A percentile compares a stretch with the other conserved stretches of the same genome.
phyloP scores from a whole-genome alignment of 108 stramenopile genomes.

The Stephanodiscus triporus region DNA sequence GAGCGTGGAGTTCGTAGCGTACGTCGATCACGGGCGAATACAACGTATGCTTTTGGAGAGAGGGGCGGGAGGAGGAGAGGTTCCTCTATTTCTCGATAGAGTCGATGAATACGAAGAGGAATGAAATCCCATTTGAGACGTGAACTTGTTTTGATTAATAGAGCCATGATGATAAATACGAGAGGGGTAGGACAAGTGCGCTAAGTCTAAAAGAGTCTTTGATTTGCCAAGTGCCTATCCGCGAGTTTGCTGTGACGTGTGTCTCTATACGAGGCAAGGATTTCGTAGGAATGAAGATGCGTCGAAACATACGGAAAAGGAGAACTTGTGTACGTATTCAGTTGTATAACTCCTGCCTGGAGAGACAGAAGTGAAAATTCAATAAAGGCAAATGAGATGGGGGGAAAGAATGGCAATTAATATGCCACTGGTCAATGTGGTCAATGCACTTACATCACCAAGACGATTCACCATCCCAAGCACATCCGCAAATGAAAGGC shows the following conservation, averaged over 20 bases:
- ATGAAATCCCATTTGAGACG: neutral
- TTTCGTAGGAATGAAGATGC: slow-evolving; percentile 57
- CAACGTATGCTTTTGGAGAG: slow-evolving; percentile 44
- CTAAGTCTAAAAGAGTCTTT: slow-evolving; percentile 26
- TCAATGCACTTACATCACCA: slow-evolving; percentile 49
- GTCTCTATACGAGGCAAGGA: slow-evolving; percentile 58
- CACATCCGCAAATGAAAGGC: slow-evolving; percentile 62
- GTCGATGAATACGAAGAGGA: slow-evolving; percentile 8
- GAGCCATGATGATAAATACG: neutral
- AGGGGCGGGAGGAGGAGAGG: slow-evolving; percentile 13
- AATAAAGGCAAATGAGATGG: neutral
- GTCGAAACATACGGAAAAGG: slow-evolving; percentile 69
- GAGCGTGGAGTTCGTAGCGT: slow-evolving; percentile 51
- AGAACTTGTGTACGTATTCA: slow-evolving; percentile 43
- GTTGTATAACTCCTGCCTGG: slow-evolving; percentile 52
- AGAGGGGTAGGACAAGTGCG: neutral
- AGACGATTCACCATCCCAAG: slow-evolving; percentile 58
- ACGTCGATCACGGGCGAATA: slow-evolving; percentile 33
- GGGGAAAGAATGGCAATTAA: neutral
- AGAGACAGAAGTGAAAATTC: neutral
- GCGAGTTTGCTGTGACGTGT: slow-evolving; percentile 56
- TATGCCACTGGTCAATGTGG: neutral
- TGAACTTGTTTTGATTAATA: neutral
- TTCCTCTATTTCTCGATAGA: slow-evolving; percentile 46
- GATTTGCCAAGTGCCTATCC: slow-evolving; percentile 54